These are phyloP conservation scores for Periconia macrospinosa DNA, from an alignment of 2,329 filamentous ascomycete genomes.

Conservation along the genomic window DNA sequence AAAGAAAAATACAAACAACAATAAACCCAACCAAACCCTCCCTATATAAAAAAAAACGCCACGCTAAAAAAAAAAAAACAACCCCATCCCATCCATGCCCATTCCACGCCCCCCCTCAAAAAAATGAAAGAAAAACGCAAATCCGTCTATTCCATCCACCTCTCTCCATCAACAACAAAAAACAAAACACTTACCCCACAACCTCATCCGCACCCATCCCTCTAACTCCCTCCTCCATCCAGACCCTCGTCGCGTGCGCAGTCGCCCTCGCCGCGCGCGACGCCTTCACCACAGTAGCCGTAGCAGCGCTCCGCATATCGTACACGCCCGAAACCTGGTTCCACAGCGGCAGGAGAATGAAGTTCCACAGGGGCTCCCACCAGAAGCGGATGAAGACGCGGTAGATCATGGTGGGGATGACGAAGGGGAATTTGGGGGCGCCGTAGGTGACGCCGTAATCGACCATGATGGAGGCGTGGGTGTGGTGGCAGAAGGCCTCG, in stretches of 20 bases:
- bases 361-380: slow-evolving; percentile 35
- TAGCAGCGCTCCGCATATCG: not conserved
- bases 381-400: slow-evolving; percentile 39
- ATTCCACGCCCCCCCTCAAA: no score
- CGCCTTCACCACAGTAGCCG: not conserved
- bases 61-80: no score
- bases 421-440: slow-evolving; percentile 58
- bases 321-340: not conserved
- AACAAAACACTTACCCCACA: slow-evolving; percentile 4
- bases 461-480: slow-evolving; percentile 51
- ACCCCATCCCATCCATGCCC: no score
- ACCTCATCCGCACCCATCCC: slow-evolving; percentile 10
- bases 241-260: not conserved
- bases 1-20: no score
- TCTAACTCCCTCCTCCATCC: slow-evolving; percentile 1
- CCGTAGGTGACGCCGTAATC: slow-evolving; percentile 55
- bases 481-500: slow-evolving; percentile 55
- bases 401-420: slow-evolving; percentile 58
- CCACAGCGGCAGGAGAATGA: slow-evolving; percentile 5
- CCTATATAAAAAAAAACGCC: no score
- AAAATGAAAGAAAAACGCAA: no score
- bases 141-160: no score
- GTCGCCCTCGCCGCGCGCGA: not conserved
- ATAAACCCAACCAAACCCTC: no score
- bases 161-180: no score